Percentiles rank a stretch among this genome's conserved stretches.
Conservation (phyloP, 306 rosid genomes). For the Trichosanthes truncata region DNA sequence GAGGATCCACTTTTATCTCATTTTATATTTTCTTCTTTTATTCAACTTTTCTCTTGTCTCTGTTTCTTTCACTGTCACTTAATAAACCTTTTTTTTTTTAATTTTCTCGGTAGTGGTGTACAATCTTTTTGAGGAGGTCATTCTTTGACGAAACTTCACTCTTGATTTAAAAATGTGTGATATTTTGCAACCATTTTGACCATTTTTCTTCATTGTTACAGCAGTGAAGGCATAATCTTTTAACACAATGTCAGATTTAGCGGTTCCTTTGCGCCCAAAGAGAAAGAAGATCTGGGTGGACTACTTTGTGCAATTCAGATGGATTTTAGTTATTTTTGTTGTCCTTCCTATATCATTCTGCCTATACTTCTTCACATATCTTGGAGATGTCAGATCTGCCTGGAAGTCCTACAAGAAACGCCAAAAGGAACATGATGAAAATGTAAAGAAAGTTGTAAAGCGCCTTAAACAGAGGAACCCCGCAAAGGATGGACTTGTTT, state of each 20-base stretch:
- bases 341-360: constrained; percentile 91
- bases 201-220: neutral
- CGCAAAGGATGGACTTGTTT: constrained; percentile 82
- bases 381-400: constrained; percentile 83
- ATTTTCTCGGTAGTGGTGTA: neutral
- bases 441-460: constrained; percentile 66
- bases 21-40: neutral
- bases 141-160: neutral
- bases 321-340: constrained; percentile 86
- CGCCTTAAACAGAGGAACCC: constrained; percentile 88
- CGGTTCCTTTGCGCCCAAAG: constrained; percentile 77
- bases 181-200: neutral
- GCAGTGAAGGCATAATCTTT: neutral
- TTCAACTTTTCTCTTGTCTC: neutral
- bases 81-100: neutral
- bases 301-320: constrained; percentile 67
- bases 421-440: constrained; percentile 84
- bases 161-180: neutral
- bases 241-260: constrained; percentile 66
- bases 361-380: constrained; percentile 74
- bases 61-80: neutral
- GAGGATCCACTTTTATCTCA: neutral
- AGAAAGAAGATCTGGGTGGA: constrained; percentile 90
- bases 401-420: constrained; percentile 78
- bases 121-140: neutral